Evolutionary conservation across 257 asterid species (phyloP).

Genomic region (Misopates orontium): DNA sequence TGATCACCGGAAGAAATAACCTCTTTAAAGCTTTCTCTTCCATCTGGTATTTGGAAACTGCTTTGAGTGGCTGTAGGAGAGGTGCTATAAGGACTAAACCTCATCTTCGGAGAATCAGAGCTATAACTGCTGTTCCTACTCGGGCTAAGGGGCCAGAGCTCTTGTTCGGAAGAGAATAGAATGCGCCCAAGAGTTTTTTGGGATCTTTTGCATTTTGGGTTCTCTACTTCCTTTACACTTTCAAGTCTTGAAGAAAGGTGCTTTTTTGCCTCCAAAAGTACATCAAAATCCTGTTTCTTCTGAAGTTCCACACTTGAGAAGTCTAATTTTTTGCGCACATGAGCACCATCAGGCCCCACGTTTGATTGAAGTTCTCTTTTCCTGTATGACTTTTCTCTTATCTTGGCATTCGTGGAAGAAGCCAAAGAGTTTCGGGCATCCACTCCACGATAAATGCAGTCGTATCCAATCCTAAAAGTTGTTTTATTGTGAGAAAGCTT

Average conservation of each 20-base stretch:
- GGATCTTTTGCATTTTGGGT: conserved; percentile 28
- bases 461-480: conserved; percentile 10
- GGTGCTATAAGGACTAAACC: conserved; percentile 29
- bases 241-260: conserved; percentile 67
- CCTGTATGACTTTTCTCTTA: conserved; percentile 26
- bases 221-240: conserved; percentile 29
- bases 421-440: conserved; percentile 21
- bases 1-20: conserved; percentile 20
- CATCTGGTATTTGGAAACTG: conserved; percentile 24
- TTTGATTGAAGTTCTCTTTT: neutral
- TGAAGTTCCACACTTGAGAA: conserved; percentile 29
- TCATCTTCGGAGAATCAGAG: conserved; percentile 38
- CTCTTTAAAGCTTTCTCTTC: conserved; percentile 26
- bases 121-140: conserved; percentile 29
- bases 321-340: conserved; percentile 34
- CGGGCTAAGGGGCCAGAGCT: conserved; percentile 43
- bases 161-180: conserved; percentile 61
- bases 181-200: conserved; percentile 55
- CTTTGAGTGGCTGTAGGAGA: conserved; percentile 17
- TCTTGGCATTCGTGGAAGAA: conserved; percentile 28
- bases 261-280: conserved; percentile 72
- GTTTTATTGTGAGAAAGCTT: conserved; percentile 9
- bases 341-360: conserved; percentile 3
- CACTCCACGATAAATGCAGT: conserved; percentile 25
- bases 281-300: conserved; percentile 44